Conservation (phyloP, 495 filamentous ascomycete genomes). For the Platismatia glauca region DNA sequence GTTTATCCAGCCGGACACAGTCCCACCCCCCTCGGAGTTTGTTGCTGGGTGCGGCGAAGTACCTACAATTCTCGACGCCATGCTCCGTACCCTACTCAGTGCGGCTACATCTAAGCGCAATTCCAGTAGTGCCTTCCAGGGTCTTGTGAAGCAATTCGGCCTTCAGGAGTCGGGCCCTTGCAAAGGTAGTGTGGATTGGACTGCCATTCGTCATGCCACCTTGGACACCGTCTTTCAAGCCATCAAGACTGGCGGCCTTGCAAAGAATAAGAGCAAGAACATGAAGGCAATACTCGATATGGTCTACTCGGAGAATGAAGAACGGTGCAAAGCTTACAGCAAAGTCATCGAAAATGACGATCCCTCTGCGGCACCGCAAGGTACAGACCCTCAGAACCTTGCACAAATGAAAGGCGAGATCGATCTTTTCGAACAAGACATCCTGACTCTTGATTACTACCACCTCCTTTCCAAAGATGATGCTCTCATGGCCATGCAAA, state of each 20-base stretch:
- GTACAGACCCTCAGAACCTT: slow-evolving; percentile 29
- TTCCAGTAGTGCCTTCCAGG: slow-evolving; percentile 60
- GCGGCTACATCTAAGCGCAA: slow-evolving; percentile 62
- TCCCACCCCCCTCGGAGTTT: slow-evolving; percentile 68
- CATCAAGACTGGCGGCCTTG: slow-evolving; percentile 63
- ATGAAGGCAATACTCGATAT: slow-evolving; percentile 77
- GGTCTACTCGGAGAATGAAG: slow-evolving; percentile 62
- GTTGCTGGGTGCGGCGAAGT: slow-evolving; percentile 90
- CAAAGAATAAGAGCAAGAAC: slow-evolving; percentile 59
- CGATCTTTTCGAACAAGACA: slow-evolving; percentile 43
- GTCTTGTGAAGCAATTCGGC: slow-evolving; percentile 62
- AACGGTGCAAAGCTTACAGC: slow-evolving; percentile 33
- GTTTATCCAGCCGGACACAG: slow-evolving; percentile 43
- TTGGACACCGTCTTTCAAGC: slow-evolving; percentile 57
- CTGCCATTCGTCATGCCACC: slow-evolving; percentile 59
- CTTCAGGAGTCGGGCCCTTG: slow-evolving; percentile 50
- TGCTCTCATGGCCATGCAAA: slow-evolving; percentile 63
- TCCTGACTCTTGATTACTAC: slow-evolving; percentile 70
- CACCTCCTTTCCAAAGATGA: slow-evolving; percentile 56
- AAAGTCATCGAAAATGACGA: slow-evolving; percentile 19
- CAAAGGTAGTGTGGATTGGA: slow-evolving; percentile 79
- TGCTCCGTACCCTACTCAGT: slow-evolving; percentile 74
- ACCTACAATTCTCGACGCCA: slow-evolving; percentile 79
- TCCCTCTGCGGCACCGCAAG: slow-evolving; percentile 22
- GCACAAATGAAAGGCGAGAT: slow-evolving; percentile 41